Evolutionary conservation across 805 yeast species (phyloP).

Genomic region (Starmerella apicola): DNA sequence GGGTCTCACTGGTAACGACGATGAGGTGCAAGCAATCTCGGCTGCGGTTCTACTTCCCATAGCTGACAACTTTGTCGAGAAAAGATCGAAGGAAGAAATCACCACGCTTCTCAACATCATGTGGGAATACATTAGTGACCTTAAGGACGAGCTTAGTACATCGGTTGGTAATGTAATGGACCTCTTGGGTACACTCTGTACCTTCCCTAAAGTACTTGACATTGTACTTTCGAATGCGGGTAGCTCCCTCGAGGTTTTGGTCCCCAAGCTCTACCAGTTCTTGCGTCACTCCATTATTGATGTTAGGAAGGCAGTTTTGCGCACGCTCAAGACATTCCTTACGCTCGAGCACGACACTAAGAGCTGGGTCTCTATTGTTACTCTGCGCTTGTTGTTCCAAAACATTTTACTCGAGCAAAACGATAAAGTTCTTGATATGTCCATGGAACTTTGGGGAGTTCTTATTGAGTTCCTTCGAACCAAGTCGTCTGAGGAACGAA

Average conservation of each 20-base stretch:
- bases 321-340: conserved; percentile 67
- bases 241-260: conserved; percentile 55
- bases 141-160: conserved; percentile 86
- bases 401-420: conserved; percentile 85
- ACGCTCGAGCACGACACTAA: conserved; percentile 33
- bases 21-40: conserved; percentile 94
- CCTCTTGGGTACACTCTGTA: conserved; percentile 72
- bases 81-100: conserved; percentile 36
- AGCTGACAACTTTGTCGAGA: conserved; percentile 68
- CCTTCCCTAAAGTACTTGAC: conserved; percentile 63
- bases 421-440: conserved; percentile 49
- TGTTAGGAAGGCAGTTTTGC: conserved; percentile 77
- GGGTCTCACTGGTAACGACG: conserved; percentile 60
- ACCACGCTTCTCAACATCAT: conserved; percentile 47
- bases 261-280: conserved; percentile 89
- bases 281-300: conserved; percentile 85
- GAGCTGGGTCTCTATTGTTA: conserved; percentile 66
- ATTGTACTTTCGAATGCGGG: conserved; percentile 47
- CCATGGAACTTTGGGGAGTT: conserved; percentile 47
- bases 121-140: conserved; percentile 79
- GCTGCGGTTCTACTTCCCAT: conserved; percentile 89
- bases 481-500: not conserved
- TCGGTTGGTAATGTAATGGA: conserved; percentile 96
- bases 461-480: conserved; percentile 31
- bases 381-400: conserved; percentile 69